Evolutionary conservation across 345 rosid species (phyloP), one percentile per base, ranked within the genome.

Genomic region (Hypericum perforatum): DNA sequence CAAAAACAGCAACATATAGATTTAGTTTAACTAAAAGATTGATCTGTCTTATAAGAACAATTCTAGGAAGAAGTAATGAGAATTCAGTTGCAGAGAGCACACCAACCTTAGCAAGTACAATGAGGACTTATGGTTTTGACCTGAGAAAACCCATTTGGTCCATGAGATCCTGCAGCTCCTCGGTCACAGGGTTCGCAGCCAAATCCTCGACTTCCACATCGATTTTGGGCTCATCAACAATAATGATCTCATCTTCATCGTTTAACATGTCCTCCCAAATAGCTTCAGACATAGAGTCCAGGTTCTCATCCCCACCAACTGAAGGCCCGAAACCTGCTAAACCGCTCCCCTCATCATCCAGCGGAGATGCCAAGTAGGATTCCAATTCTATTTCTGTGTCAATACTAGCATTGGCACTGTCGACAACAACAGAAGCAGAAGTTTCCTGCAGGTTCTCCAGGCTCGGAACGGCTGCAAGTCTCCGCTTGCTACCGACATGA

Each of bases 91-190:
- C 66, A 64, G 72, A 62, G 75, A 54, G 66, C 71, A 59, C 54
- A 69, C 58, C 45, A 57, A 46, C 49, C 32, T 40, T 56, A 39
- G 57, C 39, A 41, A 37, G 16, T 39, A 16, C 5, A 40, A 3
- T 0, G 9, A 39, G 15, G 16, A 50, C 3, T 78, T 67, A 75
- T 45, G 82, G 78, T 29, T 68, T 66, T 11, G 89, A 73, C 66
- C 77, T 63, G 38, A 89, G 75, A 66, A 57, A 78, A 8, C 72
- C 84, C 75, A 85, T 70, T 61, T 83, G 89, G 77, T 81, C 95
- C 6, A 74, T 84, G 9, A 89, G 73, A 11, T 79, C 82, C 10
- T 62, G 80, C 39, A 85, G 49, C 16, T 81, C 81, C 51, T 68
- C 85, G 47, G 74, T 79, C 0, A 56, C 49, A 6, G 81, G 74